Evolutionary conservation across 306 rosid species (phyloP), one percentile per base, ranked within the genome.

Genomic region (Sphenostylis stenocarpa): DNA sequence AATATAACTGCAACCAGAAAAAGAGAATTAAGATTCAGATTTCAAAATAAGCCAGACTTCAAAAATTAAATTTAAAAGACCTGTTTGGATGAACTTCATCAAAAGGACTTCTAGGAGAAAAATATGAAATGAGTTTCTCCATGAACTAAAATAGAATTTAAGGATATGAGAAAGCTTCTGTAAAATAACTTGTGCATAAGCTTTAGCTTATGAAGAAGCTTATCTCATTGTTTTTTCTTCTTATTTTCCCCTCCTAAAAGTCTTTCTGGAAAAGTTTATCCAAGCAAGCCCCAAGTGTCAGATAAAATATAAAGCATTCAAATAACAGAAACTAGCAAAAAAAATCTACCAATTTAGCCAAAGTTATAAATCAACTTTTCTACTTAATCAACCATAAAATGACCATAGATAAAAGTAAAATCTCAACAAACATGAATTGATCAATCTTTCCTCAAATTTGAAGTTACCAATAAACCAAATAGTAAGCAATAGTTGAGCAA

Each of bases 41-140:
- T 55, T 34, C 26, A 73, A 63, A 80, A 75, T 26, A 81, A 62
- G 72, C 61, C 44, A 80, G 61, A 53, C 23, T 55, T 26, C 56
- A 19, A 52, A 44, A 44, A 57, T 34, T 6, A 63, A 23, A 53
- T 7, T 36, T 70, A 24, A 8, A 9, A 10, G 43, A 38, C 9
- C 12, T 38, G 12, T 38, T 9, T 38, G 13, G 43, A 7, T 1
- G 9, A 38, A 38, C 43, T 38, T 38, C 43, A 8, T 9, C 13
- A 38, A 38, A 38, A 38, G 43, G 4, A 38, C 12, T 38, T 38
- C 43, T 2, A 38, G 13, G 8, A 38, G 3, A 38, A 38, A 38
- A 38, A 38, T 7, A 2, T 38, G 43, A 9, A 38, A 38, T 9
- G 43, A 38, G 0, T 38, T 8, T 36, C 2, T 2, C 2, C 13